These are phyloP conservation scores for Syzygium aromaticum DNA, from an alignment of 345 rosid genomes.

Conservation along the genomic window DNA sequence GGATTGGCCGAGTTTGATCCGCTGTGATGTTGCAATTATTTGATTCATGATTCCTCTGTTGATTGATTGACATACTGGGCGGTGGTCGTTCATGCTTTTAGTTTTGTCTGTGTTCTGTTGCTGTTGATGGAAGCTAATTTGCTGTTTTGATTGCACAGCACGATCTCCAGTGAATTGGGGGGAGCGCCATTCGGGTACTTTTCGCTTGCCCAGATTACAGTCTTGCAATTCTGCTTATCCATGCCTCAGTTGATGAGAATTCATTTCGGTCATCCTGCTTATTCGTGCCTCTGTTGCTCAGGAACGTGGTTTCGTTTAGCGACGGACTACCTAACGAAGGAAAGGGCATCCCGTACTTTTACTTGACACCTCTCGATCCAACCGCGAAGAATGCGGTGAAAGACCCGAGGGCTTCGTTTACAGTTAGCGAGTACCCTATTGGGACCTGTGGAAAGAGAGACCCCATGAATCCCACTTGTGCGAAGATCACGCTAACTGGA, in stretches of 20 bases:
- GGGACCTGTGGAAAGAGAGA: slow-evolving; percentile 87
- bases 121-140: slow-evolving; percentile 1
- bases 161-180: slow-evolving; percentile 53
- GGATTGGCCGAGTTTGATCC: neutral
- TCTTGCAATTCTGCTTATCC: neutral
- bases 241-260: neutral
- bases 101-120: neutral
- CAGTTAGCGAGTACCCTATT: slow-evolving; percentile 76
- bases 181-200: slow-evolving; percentile 86
- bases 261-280: neutral
- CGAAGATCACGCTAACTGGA: slow-evolving; percentile 90
- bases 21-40: neutral
- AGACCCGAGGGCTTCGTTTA: slow-evolving; percentile 68
- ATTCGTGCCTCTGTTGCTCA: slow-evolving; percentile 7
- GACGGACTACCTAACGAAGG: slow-evolving; percentile 66
- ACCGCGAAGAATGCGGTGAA: slow-evolving; percentile 72
- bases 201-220: neutral
- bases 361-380: slow-evolving; percentile 93
- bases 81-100: neutral
- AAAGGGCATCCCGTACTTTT: slow-evolving; percentile 78
- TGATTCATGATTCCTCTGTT: neutral
- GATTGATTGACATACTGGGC: neutral
- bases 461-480: slow-evolving; percentile 87
- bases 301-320: slow-evolving; percentile 90
- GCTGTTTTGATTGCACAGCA: slow-evolving; percentile 41